phyloP scores from a whole-genome alignment of 495 filamentous ascomycete species.

The Aspergillus funiculosus region DNA sequence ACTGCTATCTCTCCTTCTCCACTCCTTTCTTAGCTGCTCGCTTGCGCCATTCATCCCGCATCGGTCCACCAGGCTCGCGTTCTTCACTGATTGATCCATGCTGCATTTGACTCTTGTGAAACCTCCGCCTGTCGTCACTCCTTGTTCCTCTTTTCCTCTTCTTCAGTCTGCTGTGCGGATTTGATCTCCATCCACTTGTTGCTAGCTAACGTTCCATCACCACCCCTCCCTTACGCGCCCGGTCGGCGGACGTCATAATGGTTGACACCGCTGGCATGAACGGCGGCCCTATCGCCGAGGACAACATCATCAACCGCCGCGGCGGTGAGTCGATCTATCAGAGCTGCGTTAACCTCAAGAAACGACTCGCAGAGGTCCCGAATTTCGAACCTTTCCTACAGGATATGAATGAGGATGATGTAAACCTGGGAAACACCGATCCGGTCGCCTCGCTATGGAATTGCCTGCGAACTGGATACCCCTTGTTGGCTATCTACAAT shows the following conservation, averaged over 20 bases:
- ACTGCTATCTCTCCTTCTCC: constrained; percentile 19
- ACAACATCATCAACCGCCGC: constrained; percentile 91
- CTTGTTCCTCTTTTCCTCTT: constrained; percentile 15
- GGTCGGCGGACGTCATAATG: constrained; percentile 31
- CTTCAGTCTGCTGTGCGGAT: constrained; percentile 39
- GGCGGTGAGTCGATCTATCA: constrained; percentile 94
- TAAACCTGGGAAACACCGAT: constrained; percentile 56
- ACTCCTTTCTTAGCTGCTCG: constrained; percentile 26
- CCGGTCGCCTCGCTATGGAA: constrained; percentile 90
- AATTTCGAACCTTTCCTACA: constrained; percentile 66
- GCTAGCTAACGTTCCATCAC: constrained; percentile 12
- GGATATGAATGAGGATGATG: constrained; percentile 59
- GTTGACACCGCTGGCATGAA: constrained; percentile 33
- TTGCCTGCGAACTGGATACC: constrained; percentile 75
- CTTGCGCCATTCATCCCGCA: constrained; percentile 76
- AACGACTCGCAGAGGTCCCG: constrained; percentile 74
- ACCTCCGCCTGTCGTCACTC: constrained; percentile 28
- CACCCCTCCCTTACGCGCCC: constrained; percentile 23
- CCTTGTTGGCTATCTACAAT: constrained; percentile 86
- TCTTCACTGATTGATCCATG: constrained; percentile 33
- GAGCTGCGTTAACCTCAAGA: constrained; percentile 79
- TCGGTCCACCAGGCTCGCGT: constrained; percentile 58
- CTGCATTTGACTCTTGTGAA: constrained; percentile 26
- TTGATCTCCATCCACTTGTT: constrained; percentile 16
- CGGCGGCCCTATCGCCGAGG: constrained; percentile 62